Percentiles rank a stretch among this genome's conserved stretches.
Conservation (phyloP, 352 stramenopile species). For the Phytophthora europaea region DNA sequence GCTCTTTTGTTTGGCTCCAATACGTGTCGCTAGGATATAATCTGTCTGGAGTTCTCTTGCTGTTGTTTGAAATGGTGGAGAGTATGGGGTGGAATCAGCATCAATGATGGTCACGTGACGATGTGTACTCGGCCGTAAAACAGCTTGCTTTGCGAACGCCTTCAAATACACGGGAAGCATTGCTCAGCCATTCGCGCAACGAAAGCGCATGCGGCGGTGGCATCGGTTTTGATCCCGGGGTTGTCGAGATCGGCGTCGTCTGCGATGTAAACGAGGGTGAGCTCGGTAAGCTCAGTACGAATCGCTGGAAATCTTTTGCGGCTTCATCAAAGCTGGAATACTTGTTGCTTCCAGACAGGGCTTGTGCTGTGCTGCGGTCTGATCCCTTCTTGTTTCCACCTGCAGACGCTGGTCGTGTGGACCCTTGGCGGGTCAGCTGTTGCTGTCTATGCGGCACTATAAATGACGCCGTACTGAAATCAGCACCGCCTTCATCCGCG, state of each 20-base stretch:
- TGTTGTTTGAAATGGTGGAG: slow-evolving; percentile 8
- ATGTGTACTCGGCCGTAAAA: slow-evolving; percentile 63
- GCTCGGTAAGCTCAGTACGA: slow-evolving; percentile 41
- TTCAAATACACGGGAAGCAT: slow-evolving; percentile 76
- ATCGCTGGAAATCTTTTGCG: slow-evolving; percentile 39
- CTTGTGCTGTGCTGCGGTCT: slow-evolving; percentile 8
- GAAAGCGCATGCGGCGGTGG: slow-evolving; percentile 46
- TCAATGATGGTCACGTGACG: slow-evolving; percentile 56
- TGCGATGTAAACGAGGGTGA: slow-evolving; percentile 38
- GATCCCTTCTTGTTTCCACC: slow-evolving; percentile 23
- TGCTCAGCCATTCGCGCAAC: slow-evolving; percentile 84
- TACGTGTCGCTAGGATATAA: slow-evolving; percentile 16
- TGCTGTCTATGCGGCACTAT: slow-evolving; percentile 29
- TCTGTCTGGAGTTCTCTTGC: slow-evolving; percentile 9
- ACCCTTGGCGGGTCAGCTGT: slow-evolving; percentile 2
- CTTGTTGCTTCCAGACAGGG: slow-evolving; percentile 15
- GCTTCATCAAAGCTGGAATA: slow-evolving; percentile 47
- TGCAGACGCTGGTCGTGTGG: slow-evolving; percentile 1
- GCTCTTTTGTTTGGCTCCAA: slow-evolving; percentile 15
- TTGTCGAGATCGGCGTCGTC: neutral
- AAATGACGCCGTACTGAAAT: slow-evolving; percentile 21
- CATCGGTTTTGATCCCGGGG: slow-evolving; percentile 17
- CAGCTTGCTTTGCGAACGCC: slow-evolving; percentile 69
- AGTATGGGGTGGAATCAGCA: neutral
- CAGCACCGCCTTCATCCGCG: slow-evolving; percentile 5